Evolutionary conservation across 495 filamentous ascomycete genomes (phyloP).

Genomic region (Penicillium crystallinum): DNA sequence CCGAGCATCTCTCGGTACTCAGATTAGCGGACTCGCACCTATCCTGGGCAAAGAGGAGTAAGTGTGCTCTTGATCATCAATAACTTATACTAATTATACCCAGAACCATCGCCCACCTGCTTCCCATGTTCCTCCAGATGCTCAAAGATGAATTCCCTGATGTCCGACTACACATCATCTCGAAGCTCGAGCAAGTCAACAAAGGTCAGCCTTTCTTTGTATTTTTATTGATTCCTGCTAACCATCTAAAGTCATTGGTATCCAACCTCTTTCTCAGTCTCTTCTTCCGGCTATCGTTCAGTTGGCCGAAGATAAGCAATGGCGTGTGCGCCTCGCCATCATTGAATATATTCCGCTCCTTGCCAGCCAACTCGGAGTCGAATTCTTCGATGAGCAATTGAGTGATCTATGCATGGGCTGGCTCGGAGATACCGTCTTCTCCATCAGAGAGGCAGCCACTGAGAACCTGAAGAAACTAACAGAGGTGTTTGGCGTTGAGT

Average conservation of each 20-base stretch:
- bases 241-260: conserved; percentile 73
- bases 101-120: conserved; percentile 90
- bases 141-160: conserved; percentile 99
- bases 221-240: conserved; percentile 2
- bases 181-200: conserved; percentile 95
- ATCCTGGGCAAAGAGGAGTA: conserved; percentile 98
- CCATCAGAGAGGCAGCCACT: conserved; percentile 93
- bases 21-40: conserved; percentile 94
- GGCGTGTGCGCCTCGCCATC: conserved; percentile 95
- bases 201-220: conserved; percentile 57
- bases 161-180: conserved; percentile 96
- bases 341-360: conserved; percentile 98
- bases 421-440: conserved; percentile 99
- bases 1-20: conserved; percentile 87
- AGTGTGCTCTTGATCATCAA: conserved; percentile 26
- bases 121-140: conserved; percentile 99
- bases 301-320: conserved; percentile 98
- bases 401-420: conserved; percentile 96
- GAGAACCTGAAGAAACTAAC: conserved; percentile 97
- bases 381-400: conserved; percentile 98
- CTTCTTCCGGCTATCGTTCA: conserved; percentile 97
- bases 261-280: conserved; percentile 92
- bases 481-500: conserved; percentile 96
- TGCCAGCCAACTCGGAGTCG: conserved; percentile 89
- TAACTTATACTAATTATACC: neutral